Conservation (phyloP, 495 filamentous ascomycete species). For the Extremus antarcticus region DNA sequence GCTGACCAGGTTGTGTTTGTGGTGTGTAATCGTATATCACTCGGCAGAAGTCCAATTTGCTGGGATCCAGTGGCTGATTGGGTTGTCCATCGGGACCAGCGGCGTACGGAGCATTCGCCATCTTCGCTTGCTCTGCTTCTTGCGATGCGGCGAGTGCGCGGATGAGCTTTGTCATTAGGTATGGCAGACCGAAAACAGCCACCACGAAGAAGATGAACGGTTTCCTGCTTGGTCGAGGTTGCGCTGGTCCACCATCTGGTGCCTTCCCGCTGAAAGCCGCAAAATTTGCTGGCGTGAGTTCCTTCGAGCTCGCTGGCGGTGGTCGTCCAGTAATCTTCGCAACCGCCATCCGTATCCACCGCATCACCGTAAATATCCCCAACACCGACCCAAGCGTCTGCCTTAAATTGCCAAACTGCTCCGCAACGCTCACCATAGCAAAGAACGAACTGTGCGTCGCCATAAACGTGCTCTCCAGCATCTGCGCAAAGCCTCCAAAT, state of each 20-base stretch:
- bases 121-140: constrained; percentile 61
- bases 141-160: constrained; percentile 68
- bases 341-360: constrained; percentile 82
- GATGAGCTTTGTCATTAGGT: constrained; percentile 92
- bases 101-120: constrained; percentile 36
- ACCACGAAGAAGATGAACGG: constrained; percentile 92
- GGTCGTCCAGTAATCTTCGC: constrained; percentile 93
- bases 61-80: constrained; percentile 57
- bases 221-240: constrained; percentile 71
- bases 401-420: constrained; percentile 87
- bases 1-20: constrained; percentile 35
- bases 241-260: constrained; percentile 37
- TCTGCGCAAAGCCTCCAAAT: constrained; percentile 95
- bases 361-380: constrained; percentile 89
- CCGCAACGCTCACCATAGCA: constrained; percentile 95
- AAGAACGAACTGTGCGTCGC: constrained; percentile 99
- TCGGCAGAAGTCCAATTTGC: constrained; percentile 88
- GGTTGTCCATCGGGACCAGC: constrained; percentile 22
- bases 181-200: constrained; percentile 88
- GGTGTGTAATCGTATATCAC: constrained; percentile 89
- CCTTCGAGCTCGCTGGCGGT: constrained; percentile 70
- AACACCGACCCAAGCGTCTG: constrained; percentile 91
- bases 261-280: constrained; percentile 68
- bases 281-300: constrained; percentile 81
- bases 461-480: constrained; percentile 99